Evolutionary conservation across 768 basidiomycete species (phyloP), one percentile per base, ranked within the genome.

Genomic region (Bullera alba): DNA sequence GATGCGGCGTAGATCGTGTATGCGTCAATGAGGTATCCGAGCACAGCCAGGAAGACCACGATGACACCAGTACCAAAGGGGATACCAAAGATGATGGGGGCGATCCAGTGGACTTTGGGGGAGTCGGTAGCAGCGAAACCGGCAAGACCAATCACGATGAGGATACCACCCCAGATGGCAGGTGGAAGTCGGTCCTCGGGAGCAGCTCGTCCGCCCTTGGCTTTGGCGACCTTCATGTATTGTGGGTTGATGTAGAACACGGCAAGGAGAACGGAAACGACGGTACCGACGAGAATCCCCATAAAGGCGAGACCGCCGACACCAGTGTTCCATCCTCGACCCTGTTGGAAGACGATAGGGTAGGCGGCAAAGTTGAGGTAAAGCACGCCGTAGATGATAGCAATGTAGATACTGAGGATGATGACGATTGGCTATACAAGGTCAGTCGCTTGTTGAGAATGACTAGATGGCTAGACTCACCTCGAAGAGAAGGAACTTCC

Each of bases 21-120:
- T 14, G 80, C 74, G 61, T 85, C 84, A 78, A 86, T 82, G 50
- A 85, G 75, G 73, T 85, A 85, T 2, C 80, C 79, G 35, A 81
- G 79, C n/a, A 83, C 71, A 38, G 79, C 78, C 57, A 82, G 78
- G 73, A 85, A 75, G 50, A 85, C 79, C 54, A 81, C 75, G n/a
- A 83, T 77, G 50, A 82, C 78, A 15, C 81, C 80, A 16, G 74
- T 64, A 22, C 85, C 86, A 67, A 86, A 86, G 12, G 84, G 83
- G 10, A 79, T 73, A 15, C 80, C 82, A 16, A 80, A 80, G 32
- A 85, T 68, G 67, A 86, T 80, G 12, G 83, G 81, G 2, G 81
- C 80, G 50, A 83, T 79, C 80, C 81, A 85, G 61, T 80, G 84
- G 0, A 82, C 62, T 5, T 16, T 60, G 77, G 61, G 56, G 1